phyloP scores from a whole-genome alignment of 2,329 filamentous ascomycete genomes.

The Fusarium sublunatum region DNA sequence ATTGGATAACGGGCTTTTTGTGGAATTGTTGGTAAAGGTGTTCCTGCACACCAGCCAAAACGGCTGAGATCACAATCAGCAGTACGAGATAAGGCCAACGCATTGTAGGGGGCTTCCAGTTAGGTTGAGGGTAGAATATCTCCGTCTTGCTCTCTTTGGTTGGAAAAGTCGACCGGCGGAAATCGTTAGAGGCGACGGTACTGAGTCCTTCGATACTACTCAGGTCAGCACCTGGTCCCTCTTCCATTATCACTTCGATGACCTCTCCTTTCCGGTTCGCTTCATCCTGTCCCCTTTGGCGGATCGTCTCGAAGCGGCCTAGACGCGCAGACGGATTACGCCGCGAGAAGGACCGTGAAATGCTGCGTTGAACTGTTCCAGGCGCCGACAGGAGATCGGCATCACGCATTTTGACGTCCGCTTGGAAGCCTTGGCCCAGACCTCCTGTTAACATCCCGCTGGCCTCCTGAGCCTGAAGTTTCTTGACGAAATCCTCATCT shows the following conservation, averaged over 20 bases:
- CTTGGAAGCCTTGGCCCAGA: constrained; percentile 64
- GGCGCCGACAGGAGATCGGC: constrained; percentile 60
- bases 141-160: constrained; percentile 55
- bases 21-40: constrained; percentile 64
- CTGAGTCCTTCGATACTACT: constrained; percentile 62
- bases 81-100: constrained; percentile 68
- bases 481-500: constrained; percentile 58
- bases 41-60: constrained; percentile 65
- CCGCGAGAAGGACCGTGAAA: constrained; percentile 58
- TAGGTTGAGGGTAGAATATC: constrained; percentile 70
- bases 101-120: constrained; percentile 76
- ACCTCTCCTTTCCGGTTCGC: constrained; percentile 70
- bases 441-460: constrained; percentile 68
- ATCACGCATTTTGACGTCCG: constrained; percentile 60
- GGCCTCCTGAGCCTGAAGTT: constrained; percentile 64
- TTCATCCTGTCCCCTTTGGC: constrained; percentile 65
- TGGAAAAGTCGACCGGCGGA: constrained; percentile 54
- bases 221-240: constrained; percentile 59
- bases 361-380: constrained; percentile 48
- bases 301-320: constrained; percentile 57
- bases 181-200: constrained; percentile 44
- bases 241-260: constrained; percentile 66
- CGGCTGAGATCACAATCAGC: constrained; percentile 65
- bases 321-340: constrained; percentile 42
- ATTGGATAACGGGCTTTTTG: constrained; percentile 59